Percentiles rank a stretch among this genome's conserved stretches.
These are phyloP conservation scores for Marasmius fiardii DNA, from an alignment of 1,284 basidiomycete species.

Conservation along the genomic window DNA sequence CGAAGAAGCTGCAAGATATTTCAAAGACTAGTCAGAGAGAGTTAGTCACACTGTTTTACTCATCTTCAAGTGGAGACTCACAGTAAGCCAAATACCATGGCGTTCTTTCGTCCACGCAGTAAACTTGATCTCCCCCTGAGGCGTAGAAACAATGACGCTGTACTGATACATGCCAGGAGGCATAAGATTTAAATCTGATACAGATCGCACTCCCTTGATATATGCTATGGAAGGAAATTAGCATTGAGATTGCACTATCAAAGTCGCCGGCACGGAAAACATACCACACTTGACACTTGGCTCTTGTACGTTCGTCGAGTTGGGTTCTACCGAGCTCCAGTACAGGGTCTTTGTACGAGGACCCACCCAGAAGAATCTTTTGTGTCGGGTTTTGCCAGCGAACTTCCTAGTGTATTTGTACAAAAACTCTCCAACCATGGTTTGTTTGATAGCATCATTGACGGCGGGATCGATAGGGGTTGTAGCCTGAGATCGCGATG, in stretches of 20 bases:
- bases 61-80: slow-evolving; percentile 34
- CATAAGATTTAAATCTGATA: slow-evolving; percentile 92
- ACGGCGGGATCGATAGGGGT: slow-evolving; percentile 77
- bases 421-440: slow-evolving; percentile 99
- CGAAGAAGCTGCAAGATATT: slow-evolving; percentile 69
- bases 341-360: slow-evolving; percentile 98
- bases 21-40: slow-evolving; percentile 65
- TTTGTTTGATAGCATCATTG: slow-evolving; percentile 97
- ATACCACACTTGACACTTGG: slow-evolving; percentile 95
- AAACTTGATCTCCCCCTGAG: slow-evolving; percentile 95
- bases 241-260: slow-evolving; percentile 15
- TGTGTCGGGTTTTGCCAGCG: slow-evolving; percentile 91
- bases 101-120: slow-evolving; percentile 92
- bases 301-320: slow-evolving; percentile 81
- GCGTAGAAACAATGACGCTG: slow-evolving; percentile 90
- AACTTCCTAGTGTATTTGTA: slow-evolving; percentile 95
- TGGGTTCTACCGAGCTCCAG: slow-evolving; percentile 95
- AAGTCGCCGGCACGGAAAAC: slow-evolving; percentile 32
- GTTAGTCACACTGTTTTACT: slow-evolving; percentile 5
- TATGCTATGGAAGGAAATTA: slow-evolving; percentile 62
- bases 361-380: slow-evolving; percentile 99
- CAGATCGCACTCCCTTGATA: slow-evolving; percentile 87
- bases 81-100: slow-evolving; percentile 95
- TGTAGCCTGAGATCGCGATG: slow-evolving; percentile 14
- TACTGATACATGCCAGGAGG: slow-evolving; percentile 92